Conservation (phyloP, 345 rosid species). For the Rhodamnia argentea region DNA sequence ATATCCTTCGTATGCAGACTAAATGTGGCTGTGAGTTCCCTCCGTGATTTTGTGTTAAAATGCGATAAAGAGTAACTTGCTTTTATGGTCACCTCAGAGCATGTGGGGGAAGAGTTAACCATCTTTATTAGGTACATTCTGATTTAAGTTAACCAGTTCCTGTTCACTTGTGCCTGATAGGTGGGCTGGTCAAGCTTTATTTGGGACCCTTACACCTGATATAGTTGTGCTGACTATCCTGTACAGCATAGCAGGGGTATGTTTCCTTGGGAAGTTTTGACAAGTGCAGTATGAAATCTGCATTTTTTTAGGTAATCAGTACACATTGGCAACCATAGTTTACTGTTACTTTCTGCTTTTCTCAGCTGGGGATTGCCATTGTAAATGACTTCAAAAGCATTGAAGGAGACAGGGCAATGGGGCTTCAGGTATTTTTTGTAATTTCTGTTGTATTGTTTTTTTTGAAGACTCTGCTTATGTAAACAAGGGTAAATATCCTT, state of each 20-base stretch:
- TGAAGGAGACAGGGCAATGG: conserved; percentile 94
- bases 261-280: background rate
- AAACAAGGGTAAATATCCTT: background rate
- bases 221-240: conserved; percentile 85
- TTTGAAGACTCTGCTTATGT: background rate
- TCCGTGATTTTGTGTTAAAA: background rate
- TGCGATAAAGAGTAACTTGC: background rate
- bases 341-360: conserved; percentile 2
- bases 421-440: conserved; percentile 57
- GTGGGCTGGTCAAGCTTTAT: conserved; percentile 99
- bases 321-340: background rate
- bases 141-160: background rate
- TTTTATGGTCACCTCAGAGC: background rate
- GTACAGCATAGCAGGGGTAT: conserved; percentile 97
- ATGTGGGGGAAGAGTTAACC: background rate
- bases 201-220: conserved; percentile 92
- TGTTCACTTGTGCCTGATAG: conserved; percentile 23
- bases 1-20: background rate
- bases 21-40: background rate
- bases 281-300: background rate
- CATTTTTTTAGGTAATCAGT: background rate
- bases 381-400: conserved; percentile 97
- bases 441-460: background rate
- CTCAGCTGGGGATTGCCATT: conserved; percentile 86
- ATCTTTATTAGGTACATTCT: background rate